Percentiles rank a stretch among this genome's conserved stretches.
Evolutionary conservation across 1,284 basidiomycete species (phyloP).

Genomic region (Omphalotus olearius): DNA sequence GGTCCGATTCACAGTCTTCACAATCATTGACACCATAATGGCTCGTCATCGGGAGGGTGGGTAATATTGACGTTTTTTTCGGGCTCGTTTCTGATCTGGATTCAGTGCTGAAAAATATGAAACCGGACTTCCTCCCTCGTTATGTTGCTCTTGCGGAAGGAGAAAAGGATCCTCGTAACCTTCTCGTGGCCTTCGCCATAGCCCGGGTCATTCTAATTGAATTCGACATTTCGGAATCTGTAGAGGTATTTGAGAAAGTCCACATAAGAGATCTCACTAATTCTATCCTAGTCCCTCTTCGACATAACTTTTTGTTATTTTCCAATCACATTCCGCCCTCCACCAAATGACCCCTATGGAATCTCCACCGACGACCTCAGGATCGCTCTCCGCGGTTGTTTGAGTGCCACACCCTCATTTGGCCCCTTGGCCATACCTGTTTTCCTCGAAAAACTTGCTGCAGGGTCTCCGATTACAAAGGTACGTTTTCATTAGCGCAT

Average conservation of each 20-base stretch:
- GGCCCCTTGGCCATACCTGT: slow-evolving; percentile 84
- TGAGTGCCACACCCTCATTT: slow-evolving; percentile 80
- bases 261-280: not conserved
- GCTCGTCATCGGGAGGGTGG: slow-evolving; percentile 69
- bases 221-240: slow-evolving; percentile 71
- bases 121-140: slow-evolving; percentile 67
- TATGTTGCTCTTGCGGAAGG: slow-evolving; percentile 86
- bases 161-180: slow-evolving; percentile 96
- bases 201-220: slow-evolving; percentile 83
- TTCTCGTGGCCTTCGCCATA: slow-evolving; percentile 88
- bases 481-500: slow-evolving; percentile 33
- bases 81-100: slow-evolving; percentile 5
- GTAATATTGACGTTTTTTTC: slow-evolving; percentile 14
- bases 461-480: slow-evolving; percentile 83
- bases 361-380: slow-evolving; percentile 90
- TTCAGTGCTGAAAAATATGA: slow-evolving; percentile 68
- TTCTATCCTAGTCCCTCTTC: slow-evolving; percentile 71
- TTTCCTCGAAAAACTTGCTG: slow-evolving; percentile 89
- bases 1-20: slow-evolving; percentile 79
- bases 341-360: slow-evolving; percentile 91
- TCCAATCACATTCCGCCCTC: slow-evolving; percentile 95
- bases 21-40: slow-evolving; percentile 79
- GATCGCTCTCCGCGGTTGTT: slow-evolving; percentile 61
- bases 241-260: slow-evolving; percentile 59
- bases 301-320: slow-evolving; percentile 99